Evolutionary conservation across 1,284 basidiomycete species (phyloP).

Genomic region (Rhodotorula mucilaginosa): DNA sequence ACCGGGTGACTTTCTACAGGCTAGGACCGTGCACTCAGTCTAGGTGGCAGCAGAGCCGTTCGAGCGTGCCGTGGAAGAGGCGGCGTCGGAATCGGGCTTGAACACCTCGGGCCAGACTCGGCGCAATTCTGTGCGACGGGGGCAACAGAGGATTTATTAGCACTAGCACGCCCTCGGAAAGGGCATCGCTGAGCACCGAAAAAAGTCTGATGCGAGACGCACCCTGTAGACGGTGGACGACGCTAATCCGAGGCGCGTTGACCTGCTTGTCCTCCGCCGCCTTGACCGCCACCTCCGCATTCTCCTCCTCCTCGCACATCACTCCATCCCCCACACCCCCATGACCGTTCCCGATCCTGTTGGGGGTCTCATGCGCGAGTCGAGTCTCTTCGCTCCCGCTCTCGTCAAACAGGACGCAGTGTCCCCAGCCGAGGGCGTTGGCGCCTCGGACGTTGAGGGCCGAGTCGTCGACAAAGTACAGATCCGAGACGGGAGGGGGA

Average conservation of each 20-base stretch:
- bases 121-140: conserved; percentile 15
- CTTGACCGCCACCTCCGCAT: conserved; percentile 16
- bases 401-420: conserved; percentile 43
- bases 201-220: not conserved
- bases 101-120: conserved; percentile 24
- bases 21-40: not conserved
- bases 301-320: conserved; percentile 20
- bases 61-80: not conserved
- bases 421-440: conserved; percentile 39
- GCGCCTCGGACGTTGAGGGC: conserved; percentile 41
- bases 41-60: not conserved
- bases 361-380: conserved; percentile 20
- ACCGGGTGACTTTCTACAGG: too few species aligned
- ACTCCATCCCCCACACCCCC: not conserved
- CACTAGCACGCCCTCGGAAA: too few species aligned
- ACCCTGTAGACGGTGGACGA: conserved; percentile 30
- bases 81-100: conserved; percentile 6
- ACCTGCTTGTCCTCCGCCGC: not conserved
- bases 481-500: conserved; percentile 10
- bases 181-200: too few species aligned
- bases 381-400: conserved; percentile 22
- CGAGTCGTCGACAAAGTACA: conserved; percentile 43
- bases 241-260: conserved; percentile 23
- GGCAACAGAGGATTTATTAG: too few species aligned
- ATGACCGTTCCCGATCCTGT: not conserved